Evolutionary conservation across 139 green algal species (phyloP).

Genomic region (Desmodesmus armatus): DNA sequence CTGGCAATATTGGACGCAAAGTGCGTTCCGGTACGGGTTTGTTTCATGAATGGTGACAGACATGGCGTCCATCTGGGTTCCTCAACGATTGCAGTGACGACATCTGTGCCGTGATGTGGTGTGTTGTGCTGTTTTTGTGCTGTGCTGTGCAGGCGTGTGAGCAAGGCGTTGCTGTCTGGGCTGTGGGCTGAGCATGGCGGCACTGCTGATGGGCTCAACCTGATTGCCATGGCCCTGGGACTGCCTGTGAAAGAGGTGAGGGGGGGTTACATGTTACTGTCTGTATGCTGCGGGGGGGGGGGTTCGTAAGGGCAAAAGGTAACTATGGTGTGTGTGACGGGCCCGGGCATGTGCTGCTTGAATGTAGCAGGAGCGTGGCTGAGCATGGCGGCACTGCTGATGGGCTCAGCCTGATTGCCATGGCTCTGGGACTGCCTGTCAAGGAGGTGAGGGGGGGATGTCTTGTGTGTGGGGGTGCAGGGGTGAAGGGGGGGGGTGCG

Average conservation of each 20-base stretch:
- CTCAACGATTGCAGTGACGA: too few relatives aligned
- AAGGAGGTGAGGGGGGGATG: constrained; percentile 10
- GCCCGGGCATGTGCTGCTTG: not conserved
- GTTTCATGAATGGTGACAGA: too few relatives aligned
- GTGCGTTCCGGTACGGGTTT: too few relatives aligned
- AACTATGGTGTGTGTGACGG: not conserved
- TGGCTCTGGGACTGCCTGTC: constrained; percentile 33
- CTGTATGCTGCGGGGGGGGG: not conserved
- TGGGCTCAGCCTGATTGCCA: constrained; percentile 33
- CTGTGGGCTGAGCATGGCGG: constrained; percentile 43
- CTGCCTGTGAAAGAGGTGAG: constrained; percentile 16
- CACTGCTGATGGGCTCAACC: constrained; percentile 43
- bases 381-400: constrained; percentile 46
- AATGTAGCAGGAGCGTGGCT: not conserved
- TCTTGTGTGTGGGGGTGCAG: too few relatives aligned
- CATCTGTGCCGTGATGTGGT: not conserved
- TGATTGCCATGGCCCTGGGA: constrained; percentile 43
- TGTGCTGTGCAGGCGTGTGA: not conserved
- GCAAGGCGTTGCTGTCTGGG: constrained; percentile 10
- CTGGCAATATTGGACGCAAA: too few relatives aligned
- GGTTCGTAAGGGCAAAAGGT: too few relatives aligned
- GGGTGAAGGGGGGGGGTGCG: too few relatives aligned
- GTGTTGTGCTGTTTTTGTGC: not conserved
- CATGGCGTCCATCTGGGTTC: too few relatives aligned
- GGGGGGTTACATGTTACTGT: not conserved